Conservation (phyloP, 176 grass and related monocot species). For the Dactylis glomerata region DNA sequence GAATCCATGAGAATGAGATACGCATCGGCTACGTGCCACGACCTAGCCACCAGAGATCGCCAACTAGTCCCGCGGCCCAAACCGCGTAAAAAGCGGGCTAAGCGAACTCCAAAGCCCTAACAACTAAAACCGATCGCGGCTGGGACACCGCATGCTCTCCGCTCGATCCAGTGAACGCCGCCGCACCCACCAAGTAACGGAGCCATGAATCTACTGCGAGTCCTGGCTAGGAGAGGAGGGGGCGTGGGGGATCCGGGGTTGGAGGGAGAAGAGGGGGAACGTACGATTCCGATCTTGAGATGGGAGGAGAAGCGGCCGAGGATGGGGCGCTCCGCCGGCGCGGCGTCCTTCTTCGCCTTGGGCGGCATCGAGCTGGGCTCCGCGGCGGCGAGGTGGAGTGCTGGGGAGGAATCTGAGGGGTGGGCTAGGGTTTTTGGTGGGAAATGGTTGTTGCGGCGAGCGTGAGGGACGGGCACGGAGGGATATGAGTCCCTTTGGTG, state of each 20-base stretch:
- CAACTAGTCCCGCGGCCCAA: background rate
- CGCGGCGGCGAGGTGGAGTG: background rate
- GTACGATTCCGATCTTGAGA: conserved; percentile 98
- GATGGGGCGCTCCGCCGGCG: conserved; percentile 74
- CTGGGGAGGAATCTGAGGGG: background rate
- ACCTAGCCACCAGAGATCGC: background rate
- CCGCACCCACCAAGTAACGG: background rate
- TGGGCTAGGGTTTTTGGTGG: conserved; percentile 45
- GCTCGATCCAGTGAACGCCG: background rate
- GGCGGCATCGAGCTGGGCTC: conserved; percentile 57
- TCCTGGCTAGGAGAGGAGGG: background rate
- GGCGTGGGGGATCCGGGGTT: background rate
- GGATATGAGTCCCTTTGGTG: background rate
- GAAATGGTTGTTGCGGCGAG: conserved; percentile 6
- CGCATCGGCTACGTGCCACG: background rate
- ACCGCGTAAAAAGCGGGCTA: background rate
- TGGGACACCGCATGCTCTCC: background rate
- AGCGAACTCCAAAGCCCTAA: background rate
- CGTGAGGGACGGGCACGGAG: background rate
- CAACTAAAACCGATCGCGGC: background rate
- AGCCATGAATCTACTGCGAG: background rate
- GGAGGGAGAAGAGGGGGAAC: background rate
- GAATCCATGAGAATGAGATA: background rate
- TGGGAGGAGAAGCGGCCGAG: conserved; percentile 98
- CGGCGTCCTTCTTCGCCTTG: conserved; percentile 89